Percentiles rank a stretch among this genome's conserved stretches.
These are phyloP conservation scores for Ogataea kodamae DNA, from an alignment of 805 yeast genomes.

Conservation along the genomic window DNA sequence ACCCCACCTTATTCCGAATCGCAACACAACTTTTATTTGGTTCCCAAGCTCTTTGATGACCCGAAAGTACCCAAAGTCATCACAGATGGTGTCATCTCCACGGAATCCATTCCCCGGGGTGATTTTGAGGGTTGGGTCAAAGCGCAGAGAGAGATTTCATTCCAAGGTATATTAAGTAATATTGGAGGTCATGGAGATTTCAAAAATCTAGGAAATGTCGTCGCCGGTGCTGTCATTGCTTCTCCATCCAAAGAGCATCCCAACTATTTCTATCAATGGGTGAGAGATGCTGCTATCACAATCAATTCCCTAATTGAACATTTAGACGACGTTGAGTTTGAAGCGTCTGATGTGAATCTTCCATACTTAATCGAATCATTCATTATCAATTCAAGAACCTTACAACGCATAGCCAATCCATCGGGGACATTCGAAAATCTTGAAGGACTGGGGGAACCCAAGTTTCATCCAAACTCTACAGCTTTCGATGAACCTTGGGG, in stretches of 20 bases:
- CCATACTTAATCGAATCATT: constrained; percentile 50
- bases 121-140: constrained; percentile 49
- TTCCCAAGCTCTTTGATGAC: constrained; percentile 1
- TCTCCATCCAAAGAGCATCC: constrained; percentile 73
- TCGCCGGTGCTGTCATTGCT: constrained; percentile 76
- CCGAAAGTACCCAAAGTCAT: constrained; percentile 7
- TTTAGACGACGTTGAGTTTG: constrained; percentile 40
- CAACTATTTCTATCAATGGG: constrained; percentile 87
- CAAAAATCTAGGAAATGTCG: constrained; percentile 37
- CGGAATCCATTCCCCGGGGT: constrained; percentile 27
- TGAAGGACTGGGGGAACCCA: constrained; percentile 84
- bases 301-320: constrained; percentile 58
- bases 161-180: constrained; percentile 47
- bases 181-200: constrained; percentile 48
- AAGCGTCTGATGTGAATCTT: constrained; percentile 22
- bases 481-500: constrained; percentile 78
- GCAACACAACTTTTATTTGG: constrained; percentile 1
- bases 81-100: constrained; percentile 21
- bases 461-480: constrained; percentile 64
- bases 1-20: constrained; percentile 2
- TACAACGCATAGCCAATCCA: constrained; percentile 67
- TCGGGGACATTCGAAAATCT: constrained; percentile 58
- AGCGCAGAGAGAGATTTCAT: constrained; percentile 40
- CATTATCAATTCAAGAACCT: constrained; percentile 49
- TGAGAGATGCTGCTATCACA: constrained; percentile 84